Evolutionary conservation across 2,329 filamentous ascomycete species (phyloP).

Genomic region (Trichoderma atroviride): DNA sequence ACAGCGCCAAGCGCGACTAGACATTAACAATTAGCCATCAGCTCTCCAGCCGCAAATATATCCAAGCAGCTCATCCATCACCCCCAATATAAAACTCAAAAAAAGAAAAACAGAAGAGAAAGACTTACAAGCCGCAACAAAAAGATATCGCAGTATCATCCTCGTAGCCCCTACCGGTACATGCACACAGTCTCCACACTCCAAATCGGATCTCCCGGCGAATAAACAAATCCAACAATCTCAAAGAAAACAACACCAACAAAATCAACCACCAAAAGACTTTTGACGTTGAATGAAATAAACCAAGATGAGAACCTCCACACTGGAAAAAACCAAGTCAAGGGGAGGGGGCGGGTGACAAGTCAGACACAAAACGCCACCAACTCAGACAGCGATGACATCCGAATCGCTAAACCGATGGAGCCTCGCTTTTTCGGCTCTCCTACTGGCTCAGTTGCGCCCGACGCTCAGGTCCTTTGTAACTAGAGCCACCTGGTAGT

Average conservation of each 20-base stretch:
- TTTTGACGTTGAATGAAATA: neutral
- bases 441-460: neutral
- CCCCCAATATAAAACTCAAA: neutral
- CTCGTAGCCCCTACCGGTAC: neutral
- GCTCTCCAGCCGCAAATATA: neutral
- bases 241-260: neutral
- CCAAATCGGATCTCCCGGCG: neutral
- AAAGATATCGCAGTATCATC: slow-evolving; percentile 6
- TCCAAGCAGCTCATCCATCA: neutral
- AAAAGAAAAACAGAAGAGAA: neutral
- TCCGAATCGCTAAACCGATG: neutral
- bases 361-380: slow-evolving; percentile 4
- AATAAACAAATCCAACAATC: neutral
- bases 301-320: neutral
- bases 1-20: slow-evolving; percentile 9
- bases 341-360: neutral
- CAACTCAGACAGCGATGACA: neutral
- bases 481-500: neutral
- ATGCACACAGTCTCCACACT: neutral
- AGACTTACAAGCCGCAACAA: slow-evolving; percentile 4
- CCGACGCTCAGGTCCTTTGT: neutral
- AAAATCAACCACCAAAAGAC: neutral
- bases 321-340: neutral
- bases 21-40: neutral
- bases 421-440: neutral